Base-by-base conservation (phyloP, 2,329 filamentous ascomycete genomes). In the Trichophaea hybrida region DNA sequence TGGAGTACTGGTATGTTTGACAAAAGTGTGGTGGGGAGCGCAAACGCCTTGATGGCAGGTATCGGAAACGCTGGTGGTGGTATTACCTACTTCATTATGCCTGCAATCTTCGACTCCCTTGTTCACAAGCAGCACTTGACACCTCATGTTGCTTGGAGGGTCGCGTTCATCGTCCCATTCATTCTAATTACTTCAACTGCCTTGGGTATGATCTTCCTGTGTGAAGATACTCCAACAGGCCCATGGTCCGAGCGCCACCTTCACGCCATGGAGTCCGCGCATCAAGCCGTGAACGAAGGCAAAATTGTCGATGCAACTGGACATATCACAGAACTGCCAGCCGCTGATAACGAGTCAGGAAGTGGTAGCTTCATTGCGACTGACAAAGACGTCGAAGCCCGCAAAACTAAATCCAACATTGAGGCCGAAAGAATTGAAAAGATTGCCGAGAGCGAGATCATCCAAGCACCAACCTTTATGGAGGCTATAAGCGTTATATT, bases 1-100 rank as follows among this genome's bases (percentile, higher is more conserved):
- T 95, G 89, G 88, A 87, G 85, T 7, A 95, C 88, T 0, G 88
- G 84, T 0, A 95, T 94, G 76, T 95, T 88, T 71, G 89, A 96
- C 74, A 93, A 90, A 75, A 93, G 90, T 68, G 78, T 95, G 32
- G 85, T 95, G 15, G 90, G 90, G 52, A 90, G 87, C 5, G 87
- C 88, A 62, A 96, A 95, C 70, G 85, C 88, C 2, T 73, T 95
- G 15, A 84, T 88, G 1, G 90, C 83, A 46, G 90, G 90, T 12
- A 84, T 86, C 75, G 90, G 89, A 55, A 95, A 94, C 68, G 80
- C 87, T 32, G 89, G 90, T 60, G 90, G 89, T 64, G 90, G 90
- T 59, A 85, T 94, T 66, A 94, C 89, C 1, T 94, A 94, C 74
- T 94, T 94, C 71, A 80, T 91, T 67, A 94, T 95, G 88, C 89